Base-by-base conservation (phyloP, 805 yeast genomes). In the Schwanniomyces vanrijiae region DNA sequence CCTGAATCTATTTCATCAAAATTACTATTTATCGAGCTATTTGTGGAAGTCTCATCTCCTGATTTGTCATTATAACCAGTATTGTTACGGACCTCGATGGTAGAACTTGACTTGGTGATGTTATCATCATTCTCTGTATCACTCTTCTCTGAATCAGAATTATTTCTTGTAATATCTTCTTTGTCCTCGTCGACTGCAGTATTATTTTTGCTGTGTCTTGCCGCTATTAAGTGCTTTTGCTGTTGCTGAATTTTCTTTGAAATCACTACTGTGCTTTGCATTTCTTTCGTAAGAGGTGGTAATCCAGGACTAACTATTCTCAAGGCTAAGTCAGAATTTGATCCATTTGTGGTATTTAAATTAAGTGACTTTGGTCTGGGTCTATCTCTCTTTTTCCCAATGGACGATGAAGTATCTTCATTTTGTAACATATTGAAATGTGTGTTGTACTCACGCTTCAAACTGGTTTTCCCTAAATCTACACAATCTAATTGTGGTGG, bases 221-320 rank as follows among this genome's bases (percentile, higher is more conserved):
- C 59, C 6, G 71, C 71, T 26, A 68, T 68, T 31, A 68, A 48
- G 42, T 50, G 46, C 7, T 55, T 49, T 51, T 68, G 73, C 46
- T 68, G 73, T 34, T 58, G 59, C 44, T 68, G 67, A 22, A 68
- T 68, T 40, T 61, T 54, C 44, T 65, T 68, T 19, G 68, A 62
- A 4, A 64, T 48, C 48, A 59, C 58, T 43, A 68, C 61, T 6
- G 73, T 66, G 25, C 57, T 44, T 41, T 56, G 61, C 71, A 67
- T 66, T 44, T 66, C 69, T 28, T 58, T 59, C 49, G 49, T 60
- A 29, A 66, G 49, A 8, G 59, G 56, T 1, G 70, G 69, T 21
- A 66, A 53, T 1, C 72, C 71, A 9, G 72, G 72, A 45, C 64
- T 56, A 5, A 67, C 71, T 16, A 67, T 61, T 20, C 72, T 53